Evolutionary conservation across 192 early-diverging fungal species (phyloP), one percentile per base, ranked within the genome.

Genomic region (Pilaira anomala): DNA sequence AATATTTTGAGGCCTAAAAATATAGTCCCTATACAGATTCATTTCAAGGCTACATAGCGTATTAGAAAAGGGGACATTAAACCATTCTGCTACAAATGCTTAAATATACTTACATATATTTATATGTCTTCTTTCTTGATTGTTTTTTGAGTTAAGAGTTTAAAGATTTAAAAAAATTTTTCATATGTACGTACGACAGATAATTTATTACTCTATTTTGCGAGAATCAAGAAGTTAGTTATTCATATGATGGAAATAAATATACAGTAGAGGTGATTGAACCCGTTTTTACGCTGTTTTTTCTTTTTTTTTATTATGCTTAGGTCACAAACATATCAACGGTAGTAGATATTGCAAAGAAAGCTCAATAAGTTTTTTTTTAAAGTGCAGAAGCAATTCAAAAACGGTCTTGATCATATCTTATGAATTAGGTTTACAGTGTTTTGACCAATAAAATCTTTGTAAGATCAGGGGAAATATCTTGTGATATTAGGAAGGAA

Each of bases 321-420:
- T 54, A 16, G 52, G 52, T 54, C 52, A 26, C 7, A 50, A 50
- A 50, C 42, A 7, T 26, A 54, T 54, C 52, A 28, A 54, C 41
- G 18, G 33, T 42, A 19, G 9, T 44, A 59, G 56, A 59, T 9
- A 22, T 56, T 39, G 30, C 54, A 56, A 56, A 56, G 14, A 56
- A 56, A 56, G 54, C 54, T 21, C 40, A 59, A 3, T 44, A 59
- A 2, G 7, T 2, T 58, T 33, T 29, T 24, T 25, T 58, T 58
- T 39, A 58, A 58, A 58, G 40, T 44, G 56, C n/a, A 55, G 36
- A 45, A 57, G 55, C 55, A 57, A 42, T 42, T 39, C 55, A 57
- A 57, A 57, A 42, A 57, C 21, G 55, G 55, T 57, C 21, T 57
- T 57, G 33, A 57, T 39, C 55, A 42, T 14, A 57, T 42, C 33